phyloP scores from a whole-genome alignment of 1,284 basidiomycete genomes.

The Acaromyces ingoldii region DNA sequence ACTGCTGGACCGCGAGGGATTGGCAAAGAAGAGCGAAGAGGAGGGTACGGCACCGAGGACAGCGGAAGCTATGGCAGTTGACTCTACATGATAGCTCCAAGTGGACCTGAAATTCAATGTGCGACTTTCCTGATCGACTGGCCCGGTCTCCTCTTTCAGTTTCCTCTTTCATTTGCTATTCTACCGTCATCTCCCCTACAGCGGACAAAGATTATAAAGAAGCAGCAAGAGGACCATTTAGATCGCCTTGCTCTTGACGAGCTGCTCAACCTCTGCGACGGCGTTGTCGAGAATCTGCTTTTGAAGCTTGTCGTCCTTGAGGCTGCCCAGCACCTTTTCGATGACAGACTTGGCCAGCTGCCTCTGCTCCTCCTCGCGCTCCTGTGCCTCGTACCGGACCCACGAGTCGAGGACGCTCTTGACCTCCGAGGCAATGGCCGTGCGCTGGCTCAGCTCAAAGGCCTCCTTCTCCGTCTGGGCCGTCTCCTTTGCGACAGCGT shows the following conservation, averaged over 20 bases:
- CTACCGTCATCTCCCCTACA: too few species aligned
- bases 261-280: constrained; percentile 77
- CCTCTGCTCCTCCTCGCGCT: constrained; percentile 91
- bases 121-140: too few species aligned
- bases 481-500: constrained; percentile 91
- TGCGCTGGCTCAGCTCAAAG: constrained; percentile 86
- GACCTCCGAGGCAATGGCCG: constrained; percentile 77
- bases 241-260: constrained; percentile 51
- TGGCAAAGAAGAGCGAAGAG: constrained; percentile 57
- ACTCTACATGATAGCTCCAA: too few species aligned
- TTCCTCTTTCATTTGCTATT: too few species aligned
- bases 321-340: constrained; percentile 72
- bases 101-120: too few species aligned
- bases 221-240: too few species aligned
- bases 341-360: constrained; percentile 83
- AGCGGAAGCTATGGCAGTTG: background rate
- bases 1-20: constrained; percentile 72
- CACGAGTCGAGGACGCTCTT: constrained; percentile 94
- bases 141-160: too few species aligned
- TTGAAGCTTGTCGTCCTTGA: constrained; percentile 88
- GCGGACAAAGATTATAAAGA: too few species aligned
- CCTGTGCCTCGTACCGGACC: constrained; percentile 95
- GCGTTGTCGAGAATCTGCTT: constrained; percentile 81
- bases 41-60: constrained; percentile 5
- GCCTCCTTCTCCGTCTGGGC: constrained; percentile 83